Evolutionary conservation across 192 early-diverging fungal species (phyloP), one percentile per base, ranked within the genome.

Genomic region (Backusella luteola): DNA sequence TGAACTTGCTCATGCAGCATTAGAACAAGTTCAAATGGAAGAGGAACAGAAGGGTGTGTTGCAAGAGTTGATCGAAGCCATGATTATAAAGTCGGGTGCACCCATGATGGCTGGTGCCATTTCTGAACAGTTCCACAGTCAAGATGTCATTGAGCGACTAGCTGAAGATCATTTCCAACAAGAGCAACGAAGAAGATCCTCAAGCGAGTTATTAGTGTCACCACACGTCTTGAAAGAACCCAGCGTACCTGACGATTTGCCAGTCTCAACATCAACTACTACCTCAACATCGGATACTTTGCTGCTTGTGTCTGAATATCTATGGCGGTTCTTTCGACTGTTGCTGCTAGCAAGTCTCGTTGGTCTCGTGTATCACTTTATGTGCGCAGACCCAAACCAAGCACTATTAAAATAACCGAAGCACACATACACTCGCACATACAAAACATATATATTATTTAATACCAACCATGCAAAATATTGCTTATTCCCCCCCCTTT

Each of bases 111-210:
- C 76, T 2, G 76, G 59, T 34, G 80, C 71, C 26, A 77, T 81
- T 71, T 66, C 72, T 52, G 80, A 81, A 52, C 80, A 81, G 42
- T 42, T 81, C 21, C 80, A 77, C 19, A 81, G 80, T 44, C 80
- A 81, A 49, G 80, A 81, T 59, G 76, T 81, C 41, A 81, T 81
- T 41, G 80, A 81, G 72, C 73, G 73, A 68, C 52, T 77, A 3
- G 80, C 80, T 17, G 80, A 81, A 34, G 39, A 63, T 35, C 49
- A 66, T 66, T 71, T 42, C 17, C n/a, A 67, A 32, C 67, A 79
- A 42, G 70, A 69, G 26, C 76, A 73, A 26, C 56, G 70, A 71
- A 71, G 70, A 49, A 26, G 29, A 44, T 71, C 70, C 7, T 46
- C 39, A 32, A 46, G 23, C 23, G 76, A 77, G 7, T 34, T 56